Percentiles rank a stretch among this genome's conserved stretches.
Conservation (phyloP, 192 early-diverging fungal genomes). For the Coemansia sp. region DNA sequence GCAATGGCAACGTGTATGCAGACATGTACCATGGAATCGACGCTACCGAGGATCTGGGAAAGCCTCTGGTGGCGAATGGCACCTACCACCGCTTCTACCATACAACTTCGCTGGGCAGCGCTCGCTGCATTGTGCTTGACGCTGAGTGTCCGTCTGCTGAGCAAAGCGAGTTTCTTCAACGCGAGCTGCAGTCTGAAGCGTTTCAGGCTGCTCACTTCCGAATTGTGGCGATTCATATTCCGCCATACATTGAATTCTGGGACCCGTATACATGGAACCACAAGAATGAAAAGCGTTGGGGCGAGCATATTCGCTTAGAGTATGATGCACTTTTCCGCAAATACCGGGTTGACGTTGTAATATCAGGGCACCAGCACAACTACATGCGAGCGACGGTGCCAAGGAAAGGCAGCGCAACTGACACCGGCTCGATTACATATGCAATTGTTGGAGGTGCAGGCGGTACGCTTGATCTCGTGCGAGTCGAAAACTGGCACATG, state of each 20-base stretch:
- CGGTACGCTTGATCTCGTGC: constrained; percentile 57
- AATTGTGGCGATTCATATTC: constrained; percentile 67
- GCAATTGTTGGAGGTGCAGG: constrained; percentile 73
- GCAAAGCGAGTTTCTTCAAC: constrained; percentile 60
- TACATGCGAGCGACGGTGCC: constrained; percentile 58
- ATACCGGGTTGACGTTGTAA: constrained; percentile 65
- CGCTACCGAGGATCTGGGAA: constrained; percentile 11
- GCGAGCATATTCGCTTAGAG: constrained; percentile 59
- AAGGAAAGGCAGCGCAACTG: constrained; percentile 8
- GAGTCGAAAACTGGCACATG: constrained; percentile 61
- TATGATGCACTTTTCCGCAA: constrained; percentile 64
- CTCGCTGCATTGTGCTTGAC: constrained; percentile 66
- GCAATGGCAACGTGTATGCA: constrained; percentile 50
- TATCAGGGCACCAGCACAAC: constrained; percentile 78
- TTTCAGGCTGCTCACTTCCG: constrained; percentile 56
- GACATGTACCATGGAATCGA: constrained; percentile 45
- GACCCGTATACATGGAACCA: constrained; percentile 63
- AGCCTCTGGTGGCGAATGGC: constrained; percentile 8
- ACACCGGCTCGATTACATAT: constrained; percentile 52
- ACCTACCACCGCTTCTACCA: constrained; percentile 39
- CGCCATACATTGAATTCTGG: constrained; percentile 75
- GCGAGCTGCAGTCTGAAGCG: constrained; percentile 55
- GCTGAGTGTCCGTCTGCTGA: constrained; percentile 57
- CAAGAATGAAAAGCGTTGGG: constrained; percentile 67
- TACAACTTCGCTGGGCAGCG: constrained; percentile 52